A percentile compares a stretch with the other conserved stretches of the same genome.
These are phyloP conservation scores for Cercospora janseana DNA, from an alignment of 2,329 filamentous ascomycete genomes.

Conservation along the genomic window DNA sequence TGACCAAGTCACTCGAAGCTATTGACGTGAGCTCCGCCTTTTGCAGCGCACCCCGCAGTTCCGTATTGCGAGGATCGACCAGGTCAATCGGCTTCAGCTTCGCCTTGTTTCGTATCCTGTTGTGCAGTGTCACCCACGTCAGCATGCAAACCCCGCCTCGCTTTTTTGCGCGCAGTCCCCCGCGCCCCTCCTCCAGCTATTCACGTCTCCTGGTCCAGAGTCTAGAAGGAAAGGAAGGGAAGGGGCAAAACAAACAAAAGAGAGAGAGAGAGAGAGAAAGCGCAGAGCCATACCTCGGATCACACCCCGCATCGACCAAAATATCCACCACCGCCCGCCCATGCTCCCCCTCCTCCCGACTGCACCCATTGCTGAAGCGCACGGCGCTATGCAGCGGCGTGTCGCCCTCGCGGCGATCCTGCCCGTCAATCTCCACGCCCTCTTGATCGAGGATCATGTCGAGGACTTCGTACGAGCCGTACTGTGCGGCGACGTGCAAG, in stretches of 20 bases:
- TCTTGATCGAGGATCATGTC: conserved; percentile 80
- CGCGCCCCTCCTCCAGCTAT: too few relatives aligned
- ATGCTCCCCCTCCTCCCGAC: conserved; percentile 61
- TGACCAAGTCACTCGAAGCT: conserved; percentile 50
- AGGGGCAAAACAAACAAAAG: too few relatives aligned
- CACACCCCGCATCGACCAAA: conserved; percentile 76
- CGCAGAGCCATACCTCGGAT: conserved; percentile 47
- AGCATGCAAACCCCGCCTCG: not conserved
- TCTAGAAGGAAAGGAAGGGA: too few relatives aligned
- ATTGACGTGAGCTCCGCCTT: conserved; percentile 66
- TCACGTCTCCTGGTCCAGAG: too few relatives aligned
- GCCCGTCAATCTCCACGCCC: conserved; percentile 79
- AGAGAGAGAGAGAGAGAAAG: too few relatives aligned
- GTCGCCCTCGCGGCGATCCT: conserved; percentile 68
- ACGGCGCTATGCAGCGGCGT: conserved; percentile 78
- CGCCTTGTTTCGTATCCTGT: conserved; percentile 66
- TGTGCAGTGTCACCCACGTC: too few relatives aligned
- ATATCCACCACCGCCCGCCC: conserved; percentile 70
- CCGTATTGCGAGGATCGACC: conserved; percentile 67
- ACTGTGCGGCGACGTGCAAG: conserved; percentile 82
- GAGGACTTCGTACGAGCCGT: conserved; percentile 82
- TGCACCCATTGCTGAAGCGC: conserved; percentile 70
- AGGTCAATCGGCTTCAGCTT: conserved; percentile 70
- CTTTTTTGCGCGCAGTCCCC: too few relatives aligned
- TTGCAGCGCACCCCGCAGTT: conserved; percentile 62